phyloP scores from a whole-genome alignment of 2,329 filamentous ascomycete species.

The Aspergillus sp. region DNA sequence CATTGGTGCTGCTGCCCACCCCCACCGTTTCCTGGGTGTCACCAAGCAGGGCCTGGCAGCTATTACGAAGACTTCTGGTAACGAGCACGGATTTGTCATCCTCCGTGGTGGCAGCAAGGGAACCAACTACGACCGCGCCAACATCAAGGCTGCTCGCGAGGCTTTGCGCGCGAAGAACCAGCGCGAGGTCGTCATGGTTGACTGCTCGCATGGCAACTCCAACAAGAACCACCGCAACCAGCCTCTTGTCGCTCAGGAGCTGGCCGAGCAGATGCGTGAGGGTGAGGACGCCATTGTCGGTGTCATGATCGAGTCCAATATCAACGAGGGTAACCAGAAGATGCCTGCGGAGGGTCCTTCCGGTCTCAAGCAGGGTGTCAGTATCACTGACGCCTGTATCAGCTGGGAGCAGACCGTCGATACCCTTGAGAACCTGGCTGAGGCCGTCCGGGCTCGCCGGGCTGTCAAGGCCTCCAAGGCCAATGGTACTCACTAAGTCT shows the following conservation, averaged over 20 bases:
- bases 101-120: slow-evolving; percentile 84
- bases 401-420: slow-evolving; percentile 79
- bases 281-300: slow-evolving; percentile 86
- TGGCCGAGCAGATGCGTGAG: slow-evolving; percentile 78
- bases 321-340: slow-evolving; percentile 86
- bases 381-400: slow-evolving; percentile 95
- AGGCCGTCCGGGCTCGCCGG: slow-evolving; percentile 71
- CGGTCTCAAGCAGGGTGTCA: slow-evolving; percentile 78
- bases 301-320: slow-evolving; percentile 98
- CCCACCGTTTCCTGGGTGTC: slow-evolving; percentile 95
- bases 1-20: slow-evolving; percentile 62
- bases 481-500: slow-evolving; percentile 20
- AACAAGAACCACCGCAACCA: slow-evolving; percentile 97
- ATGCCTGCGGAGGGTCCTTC: slow-evolving; percentile 74
- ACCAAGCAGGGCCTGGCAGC: slow-evolving; percentile 95
- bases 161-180: slow-evolving; percentile 74
- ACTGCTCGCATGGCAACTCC: slow-evolving; percentile 98
- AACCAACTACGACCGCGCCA: slow-evolving; percentile 87
- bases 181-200: slow-evolving; percentile 88
- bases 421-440: slow-evolving; percentile 77
- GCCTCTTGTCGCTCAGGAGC: slow-evolving; percentile 75
- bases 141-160: slow-evolving; percentile 71
- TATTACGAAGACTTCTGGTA: slow-evolving; percentile 86
- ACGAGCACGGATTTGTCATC: slow-evolving; percentile 97
- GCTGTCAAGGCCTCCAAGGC: slow-evolving; percentile 33